A percentile compares a stretch with the other conserved stretches of the same genome.
Evolutionary conservation across 352 stramenopile genomes (phyloP).

Genomic region (Elongisporangium senticosum): DNA sequence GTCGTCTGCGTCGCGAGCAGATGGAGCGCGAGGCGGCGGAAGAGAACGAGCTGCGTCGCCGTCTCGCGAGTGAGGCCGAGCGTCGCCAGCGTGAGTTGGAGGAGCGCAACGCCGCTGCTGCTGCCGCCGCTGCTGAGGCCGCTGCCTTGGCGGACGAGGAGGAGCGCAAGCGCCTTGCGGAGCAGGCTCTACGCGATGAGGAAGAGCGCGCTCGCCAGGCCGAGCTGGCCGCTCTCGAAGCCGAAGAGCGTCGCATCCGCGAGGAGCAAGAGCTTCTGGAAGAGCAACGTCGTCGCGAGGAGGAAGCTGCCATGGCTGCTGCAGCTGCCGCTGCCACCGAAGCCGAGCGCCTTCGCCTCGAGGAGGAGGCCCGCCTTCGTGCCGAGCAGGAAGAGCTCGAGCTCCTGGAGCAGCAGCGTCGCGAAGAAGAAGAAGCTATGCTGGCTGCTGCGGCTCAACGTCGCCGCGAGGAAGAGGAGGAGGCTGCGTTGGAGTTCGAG

Average conservation of each 20-base stretch:
- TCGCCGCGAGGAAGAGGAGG: constrained; percentile 22
- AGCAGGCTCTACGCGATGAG: constrained; percentile 23
- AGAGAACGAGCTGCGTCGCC: constrained; percentile 47
- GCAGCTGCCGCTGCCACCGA: not conserved
- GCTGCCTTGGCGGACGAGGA: constrained; percentile 29
- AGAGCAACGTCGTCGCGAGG: constrained; percentile 17
- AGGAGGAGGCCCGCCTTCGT: constrained; percentile 12
- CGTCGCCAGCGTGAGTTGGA: constrained; percentile 32
- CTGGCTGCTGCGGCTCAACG: constrained; percentile 14
- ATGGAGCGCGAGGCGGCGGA: constrained; percentile 56
- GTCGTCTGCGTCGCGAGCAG: constrained; percentile 70
- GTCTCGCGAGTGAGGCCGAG: constrained; percentile 37
- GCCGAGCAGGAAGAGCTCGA: constrained; percentile 12
- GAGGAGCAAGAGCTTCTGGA: constrained; percentile 13
- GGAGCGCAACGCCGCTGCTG: constrained; percentile 24
- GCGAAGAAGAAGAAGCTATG: constrained; percentile 6
- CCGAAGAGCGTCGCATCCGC: not conserved
- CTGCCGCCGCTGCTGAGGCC: constrained; percentile 25
- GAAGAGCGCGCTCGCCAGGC: constrained; percentile 21
- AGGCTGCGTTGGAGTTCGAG: constrained; percentile 15
- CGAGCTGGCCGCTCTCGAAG: not conserved
- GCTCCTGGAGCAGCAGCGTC: constrained; percentile 6
- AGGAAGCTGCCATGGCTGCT: constrained; percentile 11
- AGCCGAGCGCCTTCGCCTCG: constrained; percentile 1
- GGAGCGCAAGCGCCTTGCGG: constrained; percentile 17